phyloP scores from a whole-genome alignment of 2,329 filamentous ascomycete genomes.

The Colletotrichum tamarilloi region DNA sequence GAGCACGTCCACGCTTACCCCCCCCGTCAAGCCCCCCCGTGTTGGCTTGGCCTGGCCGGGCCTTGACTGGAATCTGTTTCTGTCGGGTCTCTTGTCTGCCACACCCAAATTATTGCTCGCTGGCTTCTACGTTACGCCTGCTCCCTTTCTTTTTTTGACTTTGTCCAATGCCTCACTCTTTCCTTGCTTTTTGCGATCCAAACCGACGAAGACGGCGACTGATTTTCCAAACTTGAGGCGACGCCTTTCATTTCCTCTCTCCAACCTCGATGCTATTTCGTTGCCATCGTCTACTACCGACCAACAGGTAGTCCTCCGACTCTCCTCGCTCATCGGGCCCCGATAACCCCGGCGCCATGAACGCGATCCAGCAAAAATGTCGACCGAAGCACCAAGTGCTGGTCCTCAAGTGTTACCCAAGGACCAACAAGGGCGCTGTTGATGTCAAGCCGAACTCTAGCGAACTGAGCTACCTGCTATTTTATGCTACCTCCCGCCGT shows the following conservation, averaged over 20 bases:
- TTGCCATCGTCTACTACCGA: conserved; percentile 25
- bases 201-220: conserved; percentile 20
- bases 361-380: conserved; percentile 74
- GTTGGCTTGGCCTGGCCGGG: conserved; percentile 28
- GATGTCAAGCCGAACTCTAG: conserved; percentile 96
- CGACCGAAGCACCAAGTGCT: conserved; percentile 97
- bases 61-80: conserved; percentile 40
- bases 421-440: conserved; percentile 88
- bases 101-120: conserved; percentile 32
- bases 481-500: conserved; percentile 93
- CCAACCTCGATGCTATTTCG: conserved; percentile 31
- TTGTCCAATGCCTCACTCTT: conserved; percentile 29
- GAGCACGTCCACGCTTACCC: conserved; percentile 18
- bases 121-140: conserved; percentile 15
- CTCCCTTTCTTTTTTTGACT: conserved; percentile 26
- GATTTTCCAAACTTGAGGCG: conserved; percentile 5
- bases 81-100: conserved; percentile 42
- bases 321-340: conserved; percentile 17
- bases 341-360: conserved; percentile 58
- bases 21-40: conserved; percentile 26
- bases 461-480: conserved; percentile 95
- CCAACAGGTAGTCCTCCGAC: conserved; percentile 21
- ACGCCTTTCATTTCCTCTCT: conserved; percentile 22
- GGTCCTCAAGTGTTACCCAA: conserved; percentile 95
- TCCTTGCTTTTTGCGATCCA: conserved; percentile 33